Base-by-base conservation (phyloP, 2,329 filamentous ascomycete genomes). In the Biscogniauxia sp. region DNA sequence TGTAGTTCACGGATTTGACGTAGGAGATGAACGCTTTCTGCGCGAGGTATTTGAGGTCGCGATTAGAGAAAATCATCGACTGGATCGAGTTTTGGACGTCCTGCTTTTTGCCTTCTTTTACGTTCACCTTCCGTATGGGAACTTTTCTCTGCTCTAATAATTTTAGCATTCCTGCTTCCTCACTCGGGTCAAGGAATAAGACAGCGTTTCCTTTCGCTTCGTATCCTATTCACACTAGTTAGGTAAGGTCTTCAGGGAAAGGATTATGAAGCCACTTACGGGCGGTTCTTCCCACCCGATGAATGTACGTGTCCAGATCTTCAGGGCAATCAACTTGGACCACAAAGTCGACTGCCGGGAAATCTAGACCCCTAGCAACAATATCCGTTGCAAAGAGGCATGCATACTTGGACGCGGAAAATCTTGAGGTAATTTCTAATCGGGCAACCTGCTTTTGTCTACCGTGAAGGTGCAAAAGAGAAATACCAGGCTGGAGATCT, bases 241-340 rank as follows among this genome's bases (percentile, higher is more conserved):
- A 45, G 17, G 37, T 5, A 6, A 45, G 11, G 3, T 15, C 37
- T n/a, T 15, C 15, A n/a, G 17, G 37, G 37, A 5, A 17, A 17
- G 37, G 37, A 45, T 45, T 45, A n/a, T 6, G 11, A n/a, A 13
- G 11, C 3, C 15, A 17, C 37, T n/a, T 45, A 45, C 66, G 60
- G n/a, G 95, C 95, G 19, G 95, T 98, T 28, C 95, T 87, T 1
- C 95, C 95, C 4, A 97, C 94, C 61, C 95, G 88, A 77, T 99
- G 95, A 68, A 99, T 98, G 71, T 99, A 99, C 0, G 95, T 99
- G 71, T 98, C 95, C 3, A 91, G 90, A 74, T 99, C 94, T 75
- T 99, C 95, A 0, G 95, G 95, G 67, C 92, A 96, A 74, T 99
- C 95, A n/a, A 92, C 84, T 73, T 99, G 95, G n/a, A 99, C 92